Base-by-base conservation (phyloP, 805 yeast species). In the Kazachstania bromeliacearum region DNA sequence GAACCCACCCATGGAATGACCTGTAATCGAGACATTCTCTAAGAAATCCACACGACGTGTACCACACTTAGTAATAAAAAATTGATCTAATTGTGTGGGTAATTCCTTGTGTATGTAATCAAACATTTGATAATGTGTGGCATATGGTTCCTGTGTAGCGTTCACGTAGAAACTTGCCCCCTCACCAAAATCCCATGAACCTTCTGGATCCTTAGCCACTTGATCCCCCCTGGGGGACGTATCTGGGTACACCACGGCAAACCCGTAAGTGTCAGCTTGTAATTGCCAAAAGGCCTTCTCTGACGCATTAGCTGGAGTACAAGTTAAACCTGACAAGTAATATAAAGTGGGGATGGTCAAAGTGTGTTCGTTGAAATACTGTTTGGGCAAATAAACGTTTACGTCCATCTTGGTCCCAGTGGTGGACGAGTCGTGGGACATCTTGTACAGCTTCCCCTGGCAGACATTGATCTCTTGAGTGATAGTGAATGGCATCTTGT, bases 1-100 rank as follows among this genome's bases (percentile, higher is more conserved):
- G 56, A 73, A 85, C 1, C 98, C 98, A 34, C 98, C 98, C 97
- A 92, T 92, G 1, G 98, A 92, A 59, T 92, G 97, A 30, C 98
- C 98, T n/a, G 92, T 77, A 45, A 89, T 75, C 15, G 89, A 73
- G 35, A 77, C 70, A 28, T 72, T 78, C 27, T 62, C 56, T 18
- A 48, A 25, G 43, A 79, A 77, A 59, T 89, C 85, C 41, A 89
- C 63, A 28, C 61, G 9, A 7, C 10, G 14, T 3, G 58, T 2
- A 63, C 41, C 37, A 58, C 70, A 13, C 62, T 58, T 22, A 9
- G 9, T 24, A 37, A 57, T 62, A 35, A 64, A 55, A 21, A 39
- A 42, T 20, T 53, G 53, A 10, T 70, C 58, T 46, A 85, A 63
- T 20, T 60, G 61, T 17, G 62, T 60, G 26, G 79, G 79, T 41